Evolutionary conservation across 1,284 basidiomycete species (phyloP), one percentile per base, ranked within the genome.

Genomic region (Golubevia pallescens): DNA sequence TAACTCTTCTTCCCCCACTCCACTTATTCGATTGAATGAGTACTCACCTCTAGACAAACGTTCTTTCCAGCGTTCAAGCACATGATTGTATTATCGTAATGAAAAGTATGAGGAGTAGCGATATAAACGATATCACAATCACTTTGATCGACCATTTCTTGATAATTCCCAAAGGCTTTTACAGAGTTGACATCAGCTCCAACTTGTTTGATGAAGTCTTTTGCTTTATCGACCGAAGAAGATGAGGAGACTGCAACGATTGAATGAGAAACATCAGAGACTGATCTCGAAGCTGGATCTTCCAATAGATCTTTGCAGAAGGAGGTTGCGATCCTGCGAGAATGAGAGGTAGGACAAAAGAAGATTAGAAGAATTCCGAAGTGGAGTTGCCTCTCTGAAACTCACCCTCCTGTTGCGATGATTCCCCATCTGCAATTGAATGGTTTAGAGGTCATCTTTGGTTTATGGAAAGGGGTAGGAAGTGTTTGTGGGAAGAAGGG

Each of bases 81-180:
- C 60, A 90, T 90, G 70, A 92, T 87, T 0, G 92, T 90, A 76
- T 93, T 93, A 66, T 88, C 87, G 82, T 93, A 93, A 87, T 97
- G 94, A 68, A 89, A 88, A 0, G 93, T 92, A 83, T 96, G 93
- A 3, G 94, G 94, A 0, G 94, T 95, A 21, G 93, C 92, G 90
- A 80, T 23, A 66, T 88, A 68, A 48, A 70, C 58, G 53, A 71
- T 86, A 58, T 88, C 74, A 71, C 89, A 68, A 54, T 92, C 90
- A 69, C 88, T 87, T 81, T 94, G 92, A 8, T 88, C 87, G 74
- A 91, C 93, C 1, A 96, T 90, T 63, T 92, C 91, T 60, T 90
- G 89, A 79, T 97, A 96, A 20, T 88, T 89, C 13, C 92, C 93
- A 73, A 91, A 93, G 2, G 90, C 90, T 77, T 91, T 92, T 75